These are phyloP conservation scores for Suhomyces emberorum DNA, from an alignment of 805 yeast genomes.

Conservation along the genomic window DNA sequence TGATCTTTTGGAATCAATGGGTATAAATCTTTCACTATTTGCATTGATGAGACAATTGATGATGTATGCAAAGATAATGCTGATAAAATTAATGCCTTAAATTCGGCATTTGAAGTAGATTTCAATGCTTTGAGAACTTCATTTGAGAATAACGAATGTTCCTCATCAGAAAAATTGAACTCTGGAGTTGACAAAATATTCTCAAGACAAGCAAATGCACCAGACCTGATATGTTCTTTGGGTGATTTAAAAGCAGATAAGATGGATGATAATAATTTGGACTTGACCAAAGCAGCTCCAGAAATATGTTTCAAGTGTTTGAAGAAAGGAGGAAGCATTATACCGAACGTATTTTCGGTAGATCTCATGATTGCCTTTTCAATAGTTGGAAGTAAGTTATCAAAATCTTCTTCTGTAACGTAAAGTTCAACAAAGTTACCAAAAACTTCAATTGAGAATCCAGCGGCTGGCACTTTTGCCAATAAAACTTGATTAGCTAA, in stretches of 20 bases:
- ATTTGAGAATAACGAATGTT: conserved; percentile 38
- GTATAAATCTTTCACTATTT: conserved; percentile 42
- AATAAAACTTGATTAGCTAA: conserved; percentile 42
- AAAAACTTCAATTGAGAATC: conserved; percentile 33
- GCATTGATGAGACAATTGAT: conserved; percentile 12
- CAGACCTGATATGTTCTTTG: conserved; percentile 59
- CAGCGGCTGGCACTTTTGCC: conserved; percentile 41
- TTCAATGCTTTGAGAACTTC: conserved; percentile 60
- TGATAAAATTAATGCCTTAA: conserved; percentile 51
- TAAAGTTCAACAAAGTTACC: conserved; percentile 45
- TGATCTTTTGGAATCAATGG: conserved; percentile 68
- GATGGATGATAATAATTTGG: conserved; percentile 27
- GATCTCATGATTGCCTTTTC: conserved; percentile 77
- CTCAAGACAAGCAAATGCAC: conserved; percentile 39
- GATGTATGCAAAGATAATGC: conserved; percentile 39
- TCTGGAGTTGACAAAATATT: conserved; percentile 18
- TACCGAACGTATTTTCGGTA: conserved; percentile 65
- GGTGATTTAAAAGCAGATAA: conserved; percentile 61
- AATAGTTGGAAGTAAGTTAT: conserved; percentile 52
- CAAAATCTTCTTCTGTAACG: conserved; percentile 28
- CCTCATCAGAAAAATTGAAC: conserved; percentile 13
- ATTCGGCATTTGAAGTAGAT: conserved; percentile 57
- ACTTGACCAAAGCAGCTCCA: conserved; percentile 25
- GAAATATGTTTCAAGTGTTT: conserved; percentile 7
- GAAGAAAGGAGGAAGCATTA: conserved; percentile 52